These are phyloP conservation scores for Apiotrichum gamsii DNA, from an alignment of 1,284 basidiomycete genomes.

Conservation along the genomic window DNA sequence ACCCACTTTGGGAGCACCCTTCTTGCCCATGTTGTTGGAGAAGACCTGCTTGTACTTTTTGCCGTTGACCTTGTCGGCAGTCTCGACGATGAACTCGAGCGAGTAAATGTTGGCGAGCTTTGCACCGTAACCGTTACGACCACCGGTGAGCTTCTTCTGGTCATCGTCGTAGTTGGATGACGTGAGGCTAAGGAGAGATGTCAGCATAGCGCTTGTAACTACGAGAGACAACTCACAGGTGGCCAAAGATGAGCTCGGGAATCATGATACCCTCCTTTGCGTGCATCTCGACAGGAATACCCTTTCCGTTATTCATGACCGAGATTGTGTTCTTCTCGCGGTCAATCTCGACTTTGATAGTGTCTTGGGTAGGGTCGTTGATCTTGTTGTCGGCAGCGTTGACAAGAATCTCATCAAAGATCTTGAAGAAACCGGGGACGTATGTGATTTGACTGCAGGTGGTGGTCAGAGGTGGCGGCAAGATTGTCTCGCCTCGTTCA, in stretches of 20 bases:
- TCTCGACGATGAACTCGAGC: conserved; percentile 90
- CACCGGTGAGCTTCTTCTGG: conserved; percentile 97
- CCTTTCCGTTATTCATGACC: conserved; percentile 91
- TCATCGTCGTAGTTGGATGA: conserved; percentile 98
- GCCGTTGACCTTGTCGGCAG: conserved; percentile 76
- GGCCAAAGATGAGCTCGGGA: conserved; percentile 95
- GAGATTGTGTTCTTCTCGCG: conserved; percentile 78
- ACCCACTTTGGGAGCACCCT: conserved; percentile 65
- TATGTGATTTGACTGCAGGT: conserved; percentile 67
- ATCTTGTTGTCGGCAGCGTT: conserved; percentile 99
- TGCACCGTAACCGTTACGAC: conserved; percentile 97
- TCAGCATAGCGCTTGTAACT: conserved; percentile 14
- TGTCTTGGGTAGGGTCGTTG: conserved; percentile 82
- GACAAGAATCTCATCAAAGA: conserved; percentile 97
- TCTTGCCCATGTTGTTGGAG: conserved; percentile 86
- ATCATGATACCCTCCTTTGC: conserved; percentile 90
- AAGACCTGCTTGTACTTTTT: conserved; percentile 97
- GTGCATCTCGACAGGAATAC: conserved; percentile 97
- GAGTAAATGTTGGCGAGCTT: conserved; percentile 99
- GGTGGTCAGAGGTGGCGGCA: not conserved
- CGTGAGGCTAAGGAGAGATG: conserved; percentile 57
- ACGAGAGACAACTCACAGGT: conserved; percentile 53
- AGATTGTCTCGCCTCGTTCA: too few species aligned
- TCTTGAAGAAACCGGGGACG: conserved; percentile 99
- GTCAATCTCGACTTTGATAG: conserved; percentile 80